Evolutionary conservation across 495 filamentous ascomycete genomes (phyloP).

Genomic region (Neurospora tetraspora): DNA sequence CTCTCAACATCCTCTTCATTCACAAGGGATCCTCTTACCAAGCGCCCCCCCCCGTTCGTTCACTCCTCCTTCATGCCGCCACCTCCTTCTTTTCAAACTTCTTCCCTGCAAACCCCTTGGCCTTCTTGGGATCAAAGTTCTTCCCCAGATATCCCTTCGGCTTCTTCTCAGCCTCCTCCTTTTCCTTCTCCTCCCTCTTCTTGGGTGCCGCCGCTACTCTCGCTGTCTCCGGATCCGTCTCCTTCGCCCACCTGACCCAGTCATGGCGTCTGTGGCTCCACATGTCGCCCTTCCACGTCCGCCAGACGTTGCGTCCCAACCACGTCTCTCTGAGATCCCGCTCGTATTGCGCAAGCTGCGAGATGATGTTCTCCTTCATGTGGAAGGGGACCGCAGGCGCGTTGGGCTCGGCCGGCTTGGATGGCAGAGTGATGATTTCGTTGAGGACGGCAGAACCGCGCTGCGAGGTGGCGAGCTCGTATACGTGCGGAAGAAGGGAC

Average conservation of each 20-base stretch:
- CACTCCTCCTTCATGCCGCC: neutral
- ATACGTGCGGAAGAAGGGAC: slow-evolving; percentile 43
- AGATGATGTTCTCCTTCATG: slow-evolving; percentile 42
- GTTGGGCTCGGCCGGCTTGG: slow-evolving; percentile 25
- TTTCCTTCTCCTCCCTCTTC: slow-evolving; percentile 5
- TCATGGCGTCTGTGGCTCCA: slow-evolving; percentile 53
- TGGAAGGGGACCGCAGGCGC: slow-evolving; percentile 36
- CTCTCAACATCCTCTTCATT: neutral
- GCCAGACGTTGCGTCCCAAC: slow-evolving; percentile 75
- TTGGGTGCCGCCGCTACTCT: slow-evolving; percentile 17
- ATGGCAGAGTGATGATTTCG: slow-evolving; percentile 56
- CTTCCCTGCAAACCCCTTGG: neutral
- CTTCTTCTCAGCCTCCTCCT: slow-evolving; percentile 3
- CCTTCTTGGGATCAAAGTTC: neutral
- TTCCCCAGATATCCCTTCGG: neutral
- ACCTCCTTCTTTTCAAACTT: neutral
- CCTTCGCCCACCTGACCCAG: slow-evolving; percentile 63
- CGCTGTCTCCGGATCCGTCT: slow-evolving; percentile 24
- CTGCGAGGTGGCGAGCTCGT: slow-evolving; percentile 56
- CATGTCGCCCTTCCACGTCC: slow-evolving; percentile 85
- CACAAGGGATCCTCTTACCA: neutral
- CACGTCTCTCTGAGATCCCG: slow-evolving; percentile 58
- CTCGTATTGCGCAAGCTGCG: slow-evolving; percentile 42
- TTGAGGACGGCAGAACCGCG: slow-evolving; percentile 74
- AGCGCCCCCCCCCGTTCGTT: neutral